Evolutionary conservation across 331 rosid species (phyloP).

Genomic region (Malus hybrid): DNA sequence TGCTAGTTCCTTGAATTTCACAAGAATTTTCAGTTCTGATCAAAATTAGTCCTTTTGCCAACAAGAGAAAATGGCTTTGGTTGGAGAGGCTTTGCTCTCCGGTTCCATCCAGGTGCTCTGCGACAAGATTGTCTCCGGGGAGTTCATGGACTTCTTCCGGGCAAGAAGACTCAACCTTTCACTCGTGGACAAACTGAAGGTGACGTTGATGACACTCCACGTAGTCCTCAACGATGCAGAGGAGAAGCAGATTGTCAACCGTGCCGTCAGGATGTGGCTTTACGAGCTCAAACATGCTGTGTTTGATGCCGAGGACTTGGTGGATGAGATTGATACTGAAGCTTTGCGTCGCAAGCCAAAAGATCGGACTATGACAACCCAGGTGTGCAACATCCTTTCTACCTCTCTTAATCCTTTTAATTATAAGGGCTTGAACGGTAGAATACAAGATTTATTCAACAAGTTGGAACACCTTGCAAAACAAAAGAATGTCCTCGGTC

Average conservation of each 20-base stretch:
- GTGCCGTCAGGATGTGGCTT: neutral
- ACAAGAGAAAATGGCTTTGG: no score
- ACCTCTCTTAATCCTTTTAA: neutral
- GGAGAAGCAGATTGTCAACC: constrained; percentile 10
- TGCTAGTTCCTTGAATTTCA: no score
- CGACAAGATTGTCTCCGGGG: neutral
- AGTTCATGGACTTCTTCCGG: neutral
- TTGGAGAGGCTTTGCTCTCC: neutral
- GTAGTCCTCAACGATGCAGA: constrained; percentile 25
- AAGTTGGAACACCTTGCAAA: constrained; percentile 8
- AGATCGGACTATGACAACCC: neutral
- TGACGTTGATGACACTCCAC: neutral
- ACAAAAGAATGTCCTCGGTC: constrained; percentile 1
- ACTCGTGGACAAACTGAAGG: neutral
- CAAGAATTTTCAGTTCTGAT: no score
- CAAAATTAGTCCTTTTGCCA: no score
- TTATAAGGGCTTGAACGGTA: neutral
- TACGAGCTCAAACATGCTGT: neutral
- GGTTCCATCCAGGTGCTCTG: neutral
- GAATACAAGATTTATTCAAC: neutral
- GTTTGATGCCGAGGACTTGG: constrained; percentile 19
- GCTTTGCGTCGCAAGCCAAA: neutral
- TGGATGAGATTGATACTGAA: neutral
- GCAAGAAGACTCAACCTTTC: neutral
- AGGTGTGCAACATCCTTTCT: neutral